phyloP scores from a whole-genome alignment of 2,329 filamentous ascomycete species.

The Xylaria hypoxylon region DNA sequence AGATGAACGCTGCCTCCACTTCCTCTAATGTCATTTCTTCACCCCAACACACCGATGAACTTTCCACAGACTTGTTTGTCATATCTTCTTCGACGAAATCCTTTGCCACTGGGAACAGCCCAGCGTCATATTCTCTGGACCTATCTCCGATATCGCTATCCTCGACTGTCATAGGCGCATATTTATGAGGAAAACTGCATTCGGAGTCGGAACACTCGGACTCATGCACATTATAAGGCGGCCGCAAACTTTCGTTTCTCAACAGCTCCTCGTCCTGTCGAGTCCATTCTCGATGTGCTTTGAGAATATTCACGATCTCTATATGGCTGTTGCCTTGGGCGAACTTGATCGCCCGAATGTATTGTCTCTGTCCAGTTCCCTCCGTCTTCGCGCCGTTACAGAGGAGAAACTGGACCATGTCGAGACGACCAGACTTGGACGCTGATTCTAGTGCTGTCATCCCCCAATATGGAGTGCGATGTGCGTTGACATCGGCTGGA shows the following conservation, averaged over 20 bases:
- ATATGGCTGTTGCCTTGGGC: background rate
- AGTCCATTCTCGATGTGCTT: background rate
- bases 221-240: background rate
- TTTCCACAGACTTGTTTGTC: background rate
- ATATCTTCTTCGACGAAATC: no score
- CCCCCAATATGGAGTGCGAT: background rate
- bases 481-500: background rate
- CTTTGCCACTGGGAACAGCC: no score
- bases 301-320: background rate
- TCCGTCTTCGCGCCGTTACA: background rate
- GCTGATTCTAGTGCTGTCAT: constrained; percentile 23
- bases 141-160: no score
- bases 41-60: background rate
- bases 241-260: background rate
- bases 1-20: background rate
- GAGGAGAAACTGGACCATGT: constrained; percentile 23
- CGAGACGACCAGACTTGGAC: constrained; percentile 4
- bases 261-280: background rate
- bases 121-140: no score
- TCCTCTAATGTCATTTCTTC: background rate
- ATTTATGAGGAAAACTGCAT: background rate
- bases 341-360: constrained; percentile 8
- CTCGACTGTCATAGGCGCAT: background rate
- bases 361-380: background rate
- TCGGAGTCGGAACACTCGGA: background rate